Percentiles rank a stretch among this genome's conserved stretches.
These are phyloP conservation scores for Lathyrus aphaca DNA, from an alignment of 306 rosid genomes.

Conservation along the genomic window DNA sequence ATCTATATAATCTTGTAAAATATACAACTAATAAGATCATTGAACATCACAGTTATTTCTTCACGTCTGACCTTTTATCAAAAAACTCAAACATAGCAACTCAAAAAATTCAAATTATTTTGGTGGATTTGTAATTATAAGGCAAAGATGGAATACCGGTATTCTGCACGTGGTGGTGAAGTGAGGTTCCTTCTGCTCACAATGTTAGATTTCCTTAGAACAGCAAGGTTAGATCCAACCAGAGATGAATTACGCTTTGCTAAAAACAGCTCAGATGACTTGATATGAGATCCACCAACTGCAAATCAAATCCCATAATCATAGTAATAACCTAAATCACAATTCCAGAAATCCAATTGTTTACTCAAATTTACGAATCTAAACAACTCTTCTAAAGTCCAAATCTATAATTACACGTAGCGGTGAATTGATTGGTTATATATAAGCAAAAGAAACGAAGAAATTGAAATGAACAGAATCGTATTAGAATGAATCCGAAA, in stretches of 20 bases:
- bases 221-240: slow-evolving; percentile 52
- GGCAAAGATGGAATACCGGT: slow-evolving; percentile 48
- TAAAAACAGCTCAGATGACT: slow-evolving; percentile 51
- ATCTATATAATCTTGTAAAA: slow-evolving; percentile 24
- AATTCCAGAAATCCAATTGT: too few relatives aligned
- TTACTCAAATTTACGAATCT: not conserved
- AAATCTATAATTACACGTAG: slow-evolving; percentile 1
- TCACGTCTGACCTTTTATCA: slow-evolving; percentile 2
- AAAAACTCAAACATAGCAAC: slow-evolving; percentile 4
- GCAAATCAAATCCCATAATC: too few relatives aligned
- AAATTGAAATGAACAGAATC: not conserved
- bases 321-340: too few relatives aligned
- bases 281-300: too few relatives aligned
- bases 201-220: slow-evolving; percentile 53
- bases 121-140: slow-evolving; percentile 2
- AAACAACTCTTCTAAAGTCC: not conserved
- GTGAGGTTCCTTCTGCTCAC: slow-evolving; percentile 44
- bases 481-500: not conserved
- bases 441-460: not conserved
- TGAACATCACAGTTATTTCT: slow-evolving; percentile 13
- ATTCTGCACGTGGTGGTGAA: slow-evolving; percentile 64
- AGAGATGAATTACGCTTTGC: slow-evolving; percentile 47
- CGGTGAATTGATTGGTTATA: too few relatives aligned
- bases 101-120: not conserved
- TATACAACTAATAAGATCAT: slow-evolving; percentile 12